A percentile compares a stretch with the other conserved stretches of the same genome.
phyloP scores from a whole-genome alignment of 176 grass and related monocot species.

The Tuctoria greenei region DNA sequence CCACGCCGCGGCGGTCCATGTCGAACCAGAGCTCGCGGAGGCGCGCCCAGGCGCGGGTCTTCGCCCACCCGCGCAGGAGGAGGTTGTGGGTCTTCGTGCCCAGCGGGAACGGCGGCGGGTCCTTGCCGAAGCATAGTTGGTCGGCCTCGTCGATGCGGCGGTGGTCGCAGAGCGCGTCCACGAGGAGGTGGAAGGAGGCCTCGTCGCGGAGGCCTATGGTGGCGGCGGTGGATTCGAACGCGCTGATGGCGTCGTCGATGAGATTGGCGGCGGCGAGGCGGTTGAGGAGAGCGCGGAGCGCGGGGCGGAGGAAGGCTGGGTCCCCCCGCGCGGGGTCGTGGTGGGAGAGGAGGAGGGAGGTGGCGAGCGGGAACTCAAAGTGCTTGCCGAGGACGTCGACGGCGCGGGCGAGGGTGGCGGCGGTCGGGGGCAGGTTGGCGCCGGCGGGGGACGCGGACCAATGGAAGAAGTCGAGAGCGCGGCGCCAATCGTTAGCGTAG shows the following conservation, averaged over 20 bases:
- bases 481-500: conserved; percentile 82
- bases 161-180: conserved; percentile 89
- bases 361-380: conserved; percentile 72
- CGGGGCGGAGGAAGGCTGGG: conserved; percentile 57
- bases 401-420: conserved; percentile 57
- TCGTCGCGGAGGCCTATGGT: conserved; percentile 46
- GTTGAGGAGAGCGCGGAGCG: conserved; percentile 55
- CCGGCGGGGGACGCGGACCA: conserved; percentile 54
- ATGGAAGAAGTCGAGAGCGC: conserved; percentile 85
- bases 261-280: conserved; percentile 58
- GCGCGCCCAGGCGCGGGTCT: conserved; percentile 52
- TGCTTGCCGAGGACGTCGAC: conserved; percentile 90
- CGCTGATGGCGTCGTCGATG: conserved; percentile 43
- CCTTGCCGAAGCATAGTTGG: conserved; percentile 57
- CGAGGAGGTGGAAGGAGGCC: conserved; percentile 67
- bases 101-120: conserved; percentile 44
- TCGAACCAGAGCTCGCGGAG: conserved; percentile 83
- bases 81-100: conserved; percentile 82
- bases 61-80: conserved; percentile 80
- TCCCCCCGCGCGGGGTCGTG: conserved; percentile 28
- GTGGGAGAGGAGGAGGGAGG: conserved; percentile 68
- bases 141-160: conserved; percentile 73
- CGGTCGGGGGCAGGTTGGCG: conserved; percentile 42
- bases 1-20: conserved; percentile 66
- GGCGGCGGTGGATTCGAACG: conserved; percentile 41